Base-by-base conservation (phyloP, 441 rosid species). In the Mallotus japonicus region DNA sequence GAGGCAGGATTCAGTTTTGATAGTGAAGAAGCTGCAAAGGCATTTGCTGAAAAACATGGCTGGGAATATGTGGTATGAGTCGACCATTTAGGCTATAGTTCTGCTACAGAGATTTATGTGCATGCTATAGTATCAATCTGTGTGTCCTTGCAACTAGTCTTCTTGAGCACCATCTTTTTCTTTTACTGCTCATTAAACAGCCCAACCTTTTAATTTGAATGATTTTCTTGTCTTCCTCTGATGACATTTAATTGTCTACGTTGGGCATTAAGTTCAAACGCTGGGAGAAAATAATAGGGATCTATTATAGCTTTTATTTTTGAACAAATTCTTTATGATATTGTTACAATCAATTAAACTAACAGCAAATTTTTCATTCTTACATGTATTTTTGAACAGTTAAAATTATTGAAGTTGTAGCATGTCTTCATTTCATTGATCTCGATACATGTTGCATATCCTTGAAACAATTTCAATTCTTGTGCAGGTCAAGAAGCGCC, bases 1-100 rank as follows among this genome's bases (percentile, higher is more conserved):
- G 96, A 95, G 73, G 83, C 98, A 15, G 95, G 80, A 42, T 82
- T 93, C 56, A 6, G 74, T 77, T 92, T 95, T 70, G 96, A 91
- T 69, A 86, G 89, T 8, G 87, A 81, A 78, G 92, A 83, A 78
- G 90, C 89, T 85, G 92, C 99, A 32, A 88, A 81, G 79, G 84
- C 85, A 20, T 93, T 95, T 84, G 95, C 99, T 19, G 88, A 89
- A 76, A 89, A 81, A 83, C 93, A 89, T 54, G 98, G 97, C 56
- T 91, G 98, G 98, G 90, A 91, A 42, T 95, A 89, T 70, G 76
- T 53, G 91, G 97, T 92, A 83, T 20, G 80, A 28, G 71, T 42
- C 46, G 7, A 44, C 69, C 47, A 34, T 28, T 28, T 28, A 28
- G 32, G 32, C 32, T 28, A 28, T 1, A 28, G 32, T 28, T 28